Conservation (phyloP, 2,329 filamentous ascomycete species). For the Trematosphaeria pertusa region DNA sequence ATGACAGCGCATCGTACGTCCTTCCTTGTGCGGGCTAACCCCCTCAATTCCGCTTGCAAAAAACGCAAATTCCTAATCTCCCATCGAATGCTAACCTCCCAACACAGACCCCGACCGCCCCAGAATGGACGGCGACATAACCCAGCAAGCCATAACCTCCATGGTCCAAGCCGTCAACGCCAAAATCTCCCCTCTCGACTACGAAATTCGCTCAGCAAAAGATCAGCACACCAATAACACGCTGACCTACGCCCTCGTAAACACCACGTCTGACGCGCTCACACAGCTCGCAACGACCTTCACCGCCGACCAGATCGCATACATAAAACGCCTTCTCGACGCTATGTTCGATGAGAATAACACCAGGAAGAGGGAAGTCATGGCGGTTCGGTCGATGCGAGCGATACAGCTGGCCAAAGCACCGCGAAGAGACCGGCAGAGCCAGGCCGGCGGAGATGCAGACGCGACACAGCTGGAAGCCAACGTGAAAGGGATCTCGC, state of each 20-base stretch:
- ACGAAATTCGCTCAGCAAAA: conserved; percentile 79
- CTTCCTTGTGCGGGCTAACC: too few species aligned
- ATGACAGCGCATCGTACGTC: conserved; percentile 64
- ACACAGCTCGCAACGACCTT: conserved; percentile 88
- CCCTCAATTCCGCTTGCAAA: too few species aligned
- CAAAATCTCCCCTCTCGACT: conserved; percentile 79
- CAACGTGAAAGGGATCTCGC: conserved; percentile 66
- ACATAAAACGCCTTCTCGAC: conserved; percentile 86
- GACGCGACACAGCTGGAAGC: conserved; percentile 41
- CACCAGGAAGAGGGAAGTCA: conserved; percentile 76
- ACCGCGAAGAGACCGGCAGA: conserved; percentile 29
- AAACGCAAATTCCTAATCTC: too few species aligned
- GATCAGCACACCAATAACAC: conserved; percentile 72
- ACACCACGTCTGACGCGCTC: conserved; percentile 82
- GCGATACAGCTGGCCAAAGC: conserved; percentile 71
- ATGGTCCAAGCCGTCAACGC: conserved; percentile 75
- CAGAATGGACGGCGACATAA: conserved; percentile 68
- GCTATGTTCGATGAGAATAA: conserved; percentile 93
- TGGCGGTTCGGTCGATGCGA: conserved; percentile 82
- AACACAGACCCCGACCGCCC: conserved; percentile 51
- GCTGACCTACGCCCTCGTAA: conserved; percentile 83
- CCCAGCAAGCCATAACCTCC: conserved; percentile 69
- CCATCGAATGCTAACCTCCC: too few species aligned
- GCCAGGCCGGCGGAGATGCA: conserved; percentile 23
- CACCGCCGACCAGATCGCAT: conserved; percentile 83